Evolutionary conservation across 2,329 filamentous ascomycete genomes (phyloP), one percentile per base, ranked within the genome.

Genomic region (Aspergillus ustus): DNA sequence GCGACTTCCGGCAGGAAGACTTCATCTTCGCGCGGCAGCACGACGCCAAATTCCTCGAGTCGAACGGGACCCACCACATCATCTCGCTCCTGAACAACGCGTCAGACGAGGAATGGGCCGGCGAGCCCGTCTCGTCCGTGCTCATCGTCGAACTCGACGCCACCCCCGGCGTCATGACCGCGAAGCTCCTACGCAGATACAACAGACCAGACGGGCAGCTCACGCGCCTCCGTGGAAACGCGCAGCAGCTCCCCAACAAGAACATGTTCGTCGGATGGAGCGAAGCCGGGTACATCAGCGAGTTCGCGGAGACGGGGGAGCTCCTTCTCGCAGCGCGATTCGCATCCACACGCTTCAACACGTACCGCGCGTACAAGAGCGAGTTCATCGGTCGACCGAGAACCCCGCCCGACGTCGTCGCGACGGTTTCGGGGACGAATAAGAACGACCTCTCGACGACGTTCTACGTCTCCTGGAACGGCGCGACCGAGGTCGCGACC

Each of bases 351-450:
- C 70, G 72, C 8, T 75, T 72, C 60, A 72, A 71, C 7, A 78
- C 72, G 28, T 80, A 80, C 60, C 76, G 78, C 3, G 69, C 74
- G 9, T 79, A 76, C 67, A 80, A 80, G 57, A 71, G 62, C 28
- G 66, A 73, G 34, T 79, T 76, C 56, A 70, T 65, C 1, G 75
- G 77, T 17, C 69, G 70, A 8, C 75, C 75, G 3, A 51, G 54
- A 19, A 60, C 68, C 7, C 70, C 74, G 2, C 76, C 76, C 0
- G 34, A 13, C 34, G 11, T 40, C 9, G 34, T 40, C 34, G 34
- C 34, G 11, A 40, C 34, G 11, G 34, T 40, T 11, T 40, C 34
- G 2, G 34, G 34, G 11, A 40, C 34, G 11, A 40, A 40, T 11
- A 40, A 40, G 34, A 15, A 15, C 9, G 34, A 40, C 34, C 34